Evolutionary conservation across 2,329 filamentous ascomycete species (phyloP), one percentile per base, ranked within the genome.

Genomic region (Diaporthe sp.): DNA sequence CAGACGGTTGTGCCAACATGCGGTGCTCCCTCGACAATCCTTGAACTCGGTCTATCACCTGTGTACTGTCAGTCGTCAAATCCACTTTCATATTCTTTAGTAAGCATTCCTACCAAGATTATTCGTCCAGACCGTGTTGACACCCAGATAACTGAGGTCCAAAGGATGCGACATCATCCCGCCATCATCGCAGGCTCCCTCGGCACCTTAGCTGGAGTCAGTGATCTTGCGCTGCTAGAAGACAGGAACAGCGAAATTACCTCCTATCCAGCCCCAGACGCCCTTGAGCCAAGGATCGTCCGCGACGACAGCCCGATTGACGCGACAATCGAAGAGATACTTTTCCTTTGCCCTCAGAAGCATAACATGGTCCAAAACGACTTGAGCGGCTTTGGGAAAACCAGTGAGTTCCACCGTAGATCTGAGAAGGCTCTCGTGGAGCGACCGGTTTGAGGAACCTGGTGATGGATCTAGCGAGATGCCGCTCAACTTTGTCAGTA

Each of bases 271-370:
- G 61, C 91, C 89, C 95, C 95, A 97, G n/a, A 94, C 85, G 73
- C 94, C 92, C 74, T 91, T 89, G n/a, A 96, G 85, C 90, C 93
- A 94, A 40, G 89, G 90, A 79, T 96, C 92, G 75, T 95, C 93
- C 8, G 88, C 86, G 1, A 94, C 88, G n/a, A 96, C 89, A 8
- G 87, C 84, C 76, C 89, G 89, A 79, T 97, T 97, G 64, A 86
- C 88, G 22, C 84, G 83, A 74, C 91, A 91, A 78, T 95, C 86
- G 76, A 93, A 92, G 0, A 92, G 83, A 76, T 93, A 93, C 72
- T 86, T 88, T 77, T 91, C 90, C 76, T 89, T 89, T 10, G 90
- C 89, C 22, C 91, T 89, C 50, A 90, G 82, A 13, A 92, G 82
- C 86, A 92, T 91, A 5, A 86, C 82, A 76, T 92, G 88, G 75